Conservation (phyloP, 495 filamentous ascomycete species). For the Hamigera avellanea region DNA sequence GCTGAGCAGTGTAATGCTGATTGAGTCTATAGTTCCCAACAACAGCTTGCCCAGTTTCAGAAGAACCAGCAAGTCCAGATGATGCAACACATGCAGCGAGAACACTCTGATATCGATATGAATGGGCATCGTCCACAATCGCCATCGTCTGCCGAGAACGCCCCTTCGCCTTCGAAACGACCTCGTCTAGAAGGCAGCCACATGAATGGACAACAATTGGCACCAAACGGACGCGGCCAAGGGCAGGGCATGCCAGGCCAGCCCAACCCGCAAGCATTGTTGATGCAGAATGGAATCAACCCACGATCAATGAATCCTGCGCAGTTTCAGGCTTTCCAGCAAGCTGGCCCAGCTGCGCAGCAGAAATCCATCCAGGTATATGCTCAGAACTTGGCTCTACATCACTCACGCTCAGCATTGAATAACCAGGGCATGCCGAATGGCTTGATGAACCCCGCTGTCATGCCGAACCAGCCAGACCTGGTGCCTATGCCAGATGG, state of each 20-base stretch:
- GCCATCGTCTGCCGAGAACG: slow-evolving; percentile 72
- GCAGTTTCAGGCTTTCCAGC: slow-evolving; percentile 65
- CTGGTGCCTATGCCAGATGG: slow-evolving; percentile 68
- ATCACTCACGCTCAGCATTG: slow-evolving; percentile 51
- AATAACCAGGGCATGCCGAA: slow-evolving; percentile 64
- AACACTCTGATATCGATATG: slow-evolving; percentile 79
- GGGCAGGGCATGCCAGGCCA: slow-evolving; percentile 60
- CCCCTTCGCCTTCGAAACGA: slow-evolving; percentile 84
- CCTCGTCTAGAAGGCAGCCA: slow-evolving; percentile 69
- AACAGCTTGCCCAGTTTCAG: slow-evolving; percentile 54
- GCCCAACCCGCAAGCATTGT: slow-evolving; percentile 52
- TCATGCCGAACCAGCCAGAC: slow-evolving; percentile 60
- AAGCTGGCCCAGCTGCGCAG: slow-evolving; percentile 46
- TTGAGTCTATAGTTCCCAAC: slow-evolving; percentile 18
- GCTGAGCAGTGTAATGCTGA: slow-evolving; percentile 8
- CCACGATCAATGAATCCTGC: slow-evolving; percentile 59
- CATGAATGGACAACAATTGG: slow-evolving; percentile 67
- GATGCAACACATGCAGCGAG: slow-evolving; percentile 69
- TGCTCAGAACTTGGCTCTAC: slow-evolving; percentile 68
- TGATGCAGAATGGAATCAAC: slow-evolving; percentile 69
- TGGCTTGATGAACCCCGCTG: slow-evolving; percentile 45
- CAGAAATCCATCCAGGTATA: slow-evolving; percentile 78
- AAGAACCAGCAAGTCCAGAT: slow-evolving; percentile 53
- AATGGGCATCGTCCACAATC: slow-evolving; percentile 72
- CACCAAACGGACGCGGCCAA: slow-evolving; percentile 65